A percentile compares a stretch with the other conserved stretches of the same genome.
Evolutionary conservation across 768 basidiomycete genomes (phyloP).

Genomic region (Mrakia hoshinonis): DNA sequence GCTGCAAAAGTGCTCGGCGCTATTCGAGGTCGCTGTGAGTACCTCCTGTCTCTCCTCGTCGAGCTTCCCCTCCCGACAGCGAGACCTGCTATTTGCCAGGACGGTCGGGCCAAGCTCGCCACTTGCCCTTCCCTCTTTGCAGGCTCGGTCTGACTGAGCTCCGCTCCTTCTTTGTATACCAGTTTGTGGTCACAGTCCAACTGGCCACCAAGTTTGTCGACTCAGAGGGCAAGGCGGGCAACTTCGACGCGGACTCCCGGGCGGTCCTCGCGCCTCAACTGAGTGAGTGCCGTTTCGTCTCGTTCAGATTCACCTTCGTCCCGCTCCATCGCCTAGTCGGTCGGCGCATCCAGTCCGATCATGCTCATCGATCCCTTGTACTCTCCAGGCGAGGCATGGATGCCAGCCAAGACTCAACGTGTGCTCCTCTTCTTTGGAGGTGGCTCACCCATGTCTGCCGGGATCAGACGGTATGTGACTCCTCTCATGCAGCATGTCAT

Average conservation of each 20-base stretch:
- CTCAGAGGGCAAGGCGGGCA: conserved; percentile 1
- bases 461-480: neutral
- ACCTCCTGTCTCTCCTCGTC: neutral
- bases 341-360: no score
- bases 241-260: neutral
- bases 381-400: neutral
- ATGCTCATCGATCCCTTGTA: neutral
- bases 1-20: conserved; percentile 8
- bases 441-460: neutral
- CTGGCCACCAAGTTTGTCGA: conserved; percentile 17
- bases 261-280: conserved; percentile 7
- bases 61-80: no score
- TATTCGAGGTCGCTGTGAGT: conserved; percentile 8
- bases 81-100: no score
- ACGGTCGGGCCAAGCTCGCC: no score
- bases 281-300: neutral
- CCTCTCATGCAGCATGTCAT: no score
- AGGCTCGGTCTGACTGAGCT: neutral
- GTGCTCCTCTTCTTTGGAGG: conserved; percentile 1
- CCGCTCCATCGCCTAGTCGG: no score
- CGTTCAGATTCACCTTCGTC: neutral
- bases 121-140: no score
- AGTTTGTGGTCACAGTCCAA: conserved; percentile 12
- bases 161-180: neutral
- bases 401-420: neutral